Conservation (phyloP, 1,284 basidiomycete genomes). For the Sphaerobolus stellatus region DNA sequence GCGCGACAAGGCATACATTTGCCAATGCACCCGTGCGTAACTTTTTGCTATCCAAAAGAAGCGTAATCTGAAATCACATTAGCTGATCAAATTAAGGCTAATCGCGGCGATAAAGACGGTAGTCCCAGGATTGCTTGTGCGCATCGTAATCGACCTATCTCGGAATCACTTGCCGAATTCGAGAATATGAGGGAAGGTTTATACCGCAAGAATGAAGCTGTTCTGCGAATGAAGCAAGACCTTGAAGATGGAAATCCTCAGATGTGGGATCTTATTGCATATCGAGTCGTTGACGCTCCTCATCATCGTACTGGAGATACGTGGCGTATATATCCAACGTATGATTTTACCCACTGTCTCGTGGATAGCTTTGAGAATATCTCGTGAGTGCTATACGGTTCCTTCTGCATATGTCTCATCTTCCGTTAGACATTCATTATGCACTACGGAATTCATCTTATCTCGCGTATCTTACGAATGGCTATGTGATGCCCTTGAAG, state of each 20-base stretch:
- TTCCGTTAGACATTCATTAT: slow-evolving; percentile 83
- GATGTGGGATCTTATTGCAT: slow-evolving; percentile 99
- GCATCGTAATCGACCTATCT: slow-evolving; percentile 81
- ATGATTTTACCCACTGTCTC: slow-evolving; percentile 98
- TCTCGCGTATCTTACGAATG: slow-evolving; percentile 98
- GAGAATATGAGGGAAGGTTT: slow-evolving; percentile 90
- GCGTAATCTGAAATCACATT: no score
- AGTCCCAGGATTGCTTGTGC: slow-evolving; percentile 85
- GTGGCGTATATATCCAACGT: slow-evolving; percentile 96
- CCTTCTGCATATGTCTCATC: slow-evolving; percentile 2
- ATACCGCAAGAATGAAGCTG: slow-evolving; percentile 89
- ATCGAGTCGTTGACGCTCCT: slow-evolving; percentile 86
- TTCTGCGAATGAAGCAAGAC: slow-evolving; percentile 98
- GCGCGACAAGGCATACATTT: slow-evolving; percentile 92
- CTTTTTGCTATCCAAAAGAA: not conserved
- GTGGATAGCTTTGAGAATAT: slow-evolving; percentile 99
- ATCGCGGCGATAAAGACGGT: slow-evolving; percentile 80
- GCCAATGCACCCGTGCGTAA: slow-evolving; percentile 87
- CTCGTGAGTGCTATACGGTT: slow-evolving; percentile 61
- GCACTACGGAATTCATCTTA: slow-evolving; percentile 96
- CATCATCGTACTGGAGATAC: slow-evolving; percentile 93
- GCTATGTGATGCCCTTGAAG: slow-evolving; percentile 94
- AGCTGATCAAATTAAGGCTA: slow-evolving; percentile 91
- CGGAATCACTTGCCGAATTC: slow-evolving; percentile 87
- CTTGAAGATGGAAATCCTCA: slow-evolving; percentile 92